These are phyloP conservation scores for Simplicillium sp. DNA, from an alignment of 2,329 filamentous ascomycete species.

Conservation along the genomic window DNA sequence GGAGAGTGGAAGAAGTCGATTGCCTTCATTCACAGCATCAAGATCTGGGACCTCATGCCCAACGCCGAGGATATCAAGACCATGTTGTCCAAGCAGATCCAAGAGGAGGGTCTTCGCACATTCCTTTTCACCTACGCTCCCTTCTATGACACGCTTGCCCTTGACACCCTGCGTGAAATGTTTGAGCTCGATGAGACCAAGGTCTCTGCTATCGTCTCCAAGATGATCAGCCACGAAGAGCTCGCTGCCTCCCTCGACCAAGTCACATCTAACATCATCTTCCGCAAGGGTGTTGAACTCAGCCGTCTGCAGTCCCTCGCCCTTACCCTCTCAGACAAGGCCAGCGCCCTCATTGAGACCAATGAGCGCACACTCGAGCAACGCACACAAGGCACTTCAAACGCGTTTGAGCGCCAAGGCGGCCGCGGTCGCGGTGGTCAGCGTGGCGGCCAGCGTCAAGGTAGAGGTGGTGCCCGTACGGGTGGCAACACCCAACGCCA, in stretches of 20 bases:
- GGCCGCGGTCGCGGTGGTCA: conserved; percentile 62
- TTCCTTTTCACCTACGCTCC: conserved; percentile 99
- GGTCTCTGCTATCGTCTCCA: conserved; percentile 90
- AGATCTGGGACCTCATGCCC: conserved; percentile 98
- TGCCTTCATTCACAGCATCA: conserved; percentile 91
- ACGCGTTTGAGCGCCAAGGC: conserved; percentile 90
- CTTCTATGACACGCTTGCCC: conserved; percentile 93
- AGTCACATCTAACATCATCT: conserved; percentile 94
- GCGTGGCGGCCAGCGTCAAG: conserved; percentile 52
- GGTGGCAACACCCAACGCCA: conserved; percentile 54
- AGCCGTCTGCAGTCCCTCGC: conserved; percentile 92
- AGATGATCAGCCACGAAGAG: conserved; percentile 99
- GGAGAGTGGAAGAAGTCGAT: conserved; percentile 98
- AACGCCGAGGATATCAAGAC: conserved; percentile 87
- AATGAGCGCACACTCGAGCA: conserved; percentile 98
- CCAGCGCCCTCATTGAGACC: conserved; percentile 86
- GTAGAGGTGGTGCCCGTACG: conserved; percentile 49
- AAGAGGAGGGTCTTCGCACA: conserved; percentile 94
- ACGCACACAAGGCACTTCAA: conserved; percentile 88
- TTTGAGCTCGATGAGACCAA: conserved; percentile 89
- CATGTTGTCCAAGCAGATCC: conserved; percentile 96
- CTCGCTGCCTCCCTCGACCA: conserved; percentile 93
- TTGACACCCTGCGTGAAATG: conserved; percentile 80
- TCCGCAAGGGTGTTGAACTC: conserved; percentile 98
- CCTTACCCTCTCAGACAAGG: conserved; percentile 91